A percentile compares a stretch with the other conserved stretches of the same genome.
Conservation (phyloP, 106 monocot species). For the Alisma plantagoaquatica region DNA sequence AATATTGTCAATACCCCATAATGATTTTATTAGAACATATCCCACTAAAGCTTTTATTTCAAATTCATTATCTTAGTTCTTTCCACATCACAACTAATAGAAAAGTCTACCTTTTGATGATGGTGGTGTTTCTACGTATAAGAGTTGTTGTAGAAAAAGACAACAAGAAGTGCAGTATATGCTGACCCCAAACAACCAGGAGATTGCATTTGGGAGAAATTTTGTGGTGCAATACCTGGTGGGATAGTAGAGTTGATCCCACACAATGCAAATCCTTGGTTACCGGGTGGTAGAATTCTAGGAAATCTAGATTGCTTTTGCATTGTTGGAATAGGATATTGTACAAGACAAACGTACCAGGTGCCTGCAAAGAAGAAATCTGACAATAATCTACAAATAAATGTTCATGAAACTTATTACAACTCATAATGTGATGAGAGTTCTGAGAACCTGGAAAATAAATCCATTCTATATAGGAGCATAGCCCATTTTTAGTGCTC, state of each 20-base stretch:
- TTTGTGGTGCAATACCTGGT: slow-evolving; percentile 31
- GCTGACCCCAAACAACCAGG: slow-evolving; percentile 45
- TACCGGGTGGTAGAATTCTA: slow-evolving; percentile 39
- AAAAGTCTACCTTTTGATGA: no score
- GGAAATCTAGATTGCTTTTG: slow-evolving; percentile 72
- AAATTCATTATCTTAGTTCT: no score
- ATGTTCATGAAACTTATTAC: not conserved
- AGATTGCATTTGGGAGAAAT: slow-evolving; percentile 51
- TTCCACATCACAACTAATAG: no score
- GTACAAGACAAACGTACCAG: slow-evolving; percentile 81
- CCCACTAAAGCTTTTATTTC: no score
- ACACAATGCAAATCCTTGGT: slow-evolving; percentile 50
- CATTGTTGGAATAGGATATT: slow-evolving; percentile 69
- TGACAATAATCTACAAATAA: not conserved
- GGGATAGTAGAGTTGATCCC: slow-evolving; percentile 45
- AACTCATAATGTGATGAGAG: not conserved
- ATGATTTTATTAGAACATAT: no score
- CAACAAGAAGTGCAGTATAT: slow-evolving; percentile 48
- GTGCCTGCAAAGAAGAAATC: slow-evolving; percentile 21
- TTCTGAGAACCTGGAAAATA: slow-evolving; percentile 61
- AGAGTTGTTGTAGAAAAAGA: no score
- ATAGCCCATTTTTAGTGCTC: slow-evolving; percentile 85
- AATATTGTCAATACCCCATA: no score
- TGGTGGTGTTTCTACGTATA: no score
- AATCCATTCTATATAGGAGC: slow-evolving; percentile 79